Evolutionary conservation across 148 eudicot species (phyloP).

Genomic region (Pouteria glomerata): DNA sequence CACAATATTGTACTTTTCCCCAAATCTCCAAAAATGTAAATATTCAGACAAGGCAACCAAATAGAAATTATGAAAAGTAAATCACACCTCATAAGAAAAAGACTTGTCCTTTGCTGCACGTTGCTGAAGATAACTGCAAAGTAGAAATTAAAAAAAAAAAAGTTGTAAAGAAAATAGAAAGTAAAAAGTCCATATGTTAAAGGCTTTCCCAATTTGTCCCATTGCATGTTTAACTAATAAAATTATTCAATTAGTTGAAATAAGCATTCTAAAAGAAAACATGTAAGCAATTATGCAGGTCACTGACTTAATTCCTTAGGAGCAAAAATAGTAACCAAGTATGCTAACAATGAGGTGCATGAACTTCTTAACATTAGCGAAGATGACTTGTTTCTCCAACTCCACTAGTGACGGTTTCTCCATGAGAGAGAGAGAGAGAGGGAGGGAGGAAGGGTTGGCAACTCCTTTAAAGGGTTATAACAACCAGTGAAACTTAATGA

Average conservation of each 20-base stretch:
- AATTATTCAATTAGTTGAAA: too few relatives aligned
- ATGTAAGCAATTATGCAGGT: neutral
- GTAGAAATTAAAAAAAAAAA: constrained; percentile 7
- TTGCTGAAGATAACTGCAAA: constrained; percentile 80
- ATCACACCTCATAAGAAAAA: constrained; percentile 85
- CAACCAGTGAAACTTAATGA: too few relatives aligned
- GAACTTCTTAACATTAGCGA: neutral
- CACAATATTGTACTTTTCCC: neutral
- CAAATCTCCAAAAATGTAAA: neutral
- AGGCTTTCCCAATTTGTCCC: neutral
- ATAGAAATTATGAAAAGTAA: neutral
- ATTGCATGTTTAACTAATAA: too few relatives aligned
- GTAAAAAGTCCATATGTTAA: neutral
- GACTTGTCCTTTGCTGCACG: constrained; percentile 71
- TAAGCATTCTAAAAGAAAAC: neutral
- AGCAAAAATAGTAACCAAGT: neutral
- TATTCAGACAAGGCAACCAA: neutral
- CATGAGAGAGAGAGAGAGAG: too few relatives aligned
- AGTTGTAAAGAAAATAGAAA: neutral
- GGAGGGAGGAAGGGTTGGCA: too few relatives aligned
- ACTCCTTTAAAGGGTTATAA: too few relatives aligned
- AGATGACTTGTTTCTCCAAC: neutral
- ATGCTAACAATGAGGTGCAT: neutral
- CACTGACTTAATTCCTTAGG: neutral
- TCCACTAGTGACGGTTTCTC: neutral